phyloP scores from a whole-genome alignment of 1,139 yeast species.

The Candida tetrigidarum region DNA sequence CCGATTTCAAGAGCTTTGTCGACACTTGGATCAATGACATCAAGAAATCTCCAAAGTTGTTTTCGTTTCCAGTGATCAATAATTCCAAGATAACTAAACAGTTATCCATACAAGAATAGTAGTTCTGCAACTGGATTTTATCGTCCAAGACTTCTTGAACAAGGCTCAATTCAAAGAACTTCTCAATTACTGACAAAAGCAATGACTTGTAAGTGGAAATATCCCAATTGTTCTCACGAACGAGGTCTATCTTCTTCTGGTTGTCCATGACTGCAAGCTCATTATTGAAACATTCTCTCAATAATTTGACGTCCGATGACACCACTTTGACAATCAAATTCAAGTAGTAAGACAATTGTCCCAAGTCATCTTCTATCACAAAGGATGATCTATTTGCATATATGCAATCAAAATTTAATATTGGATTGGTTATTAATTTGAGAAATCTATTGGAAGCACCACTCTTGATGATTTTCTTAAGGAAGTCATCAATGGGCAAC shows the following conservation, averaged over 20 bases:
- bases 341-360: conserved; percentile 60
- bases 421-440: conserved; percentile 55
- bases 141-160: conserved; percentile 26
- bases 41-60: conserved; percentile 48
- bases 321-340: conserved; percentile 56
- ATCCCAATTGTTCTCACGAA: conserved; percentile 50
- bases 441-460: conserved; percentile 66
- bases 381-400: conserved; percentile 20
- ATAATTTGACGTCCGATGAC: conserved; percentile 40
- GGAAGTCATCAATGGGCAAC: conserved; percentile 59
- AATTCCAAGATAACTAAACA: conserved; percentile 47
- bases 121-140: conserved; percentile 23
- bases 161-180: conserved; percentile 42
- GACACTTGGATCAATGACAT: conserved; percentile 25
- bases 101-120: conserved; percentile 31
- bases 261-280: conserved; percentile 62
- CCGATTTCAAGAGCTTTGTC: conserved; percentile 29
- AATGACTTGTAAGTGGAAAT: conserved; percentile 67
- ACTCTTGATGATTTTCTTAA: conserved; percentile 50
- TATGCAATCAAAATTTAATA: conserved; percentile 45
- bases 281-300: conserved; percentile 52
- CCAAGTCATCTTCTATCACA: conserved; percentile 54
- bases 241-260: conserved; percentile 37
- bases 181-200: conserved; percentile 48
- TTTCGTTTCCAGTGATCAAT: conserved; percentile 60